phyloP scores from a whole-genome alignment of 208 protist genomes.

The Angomonas ambiguus region DNA sequence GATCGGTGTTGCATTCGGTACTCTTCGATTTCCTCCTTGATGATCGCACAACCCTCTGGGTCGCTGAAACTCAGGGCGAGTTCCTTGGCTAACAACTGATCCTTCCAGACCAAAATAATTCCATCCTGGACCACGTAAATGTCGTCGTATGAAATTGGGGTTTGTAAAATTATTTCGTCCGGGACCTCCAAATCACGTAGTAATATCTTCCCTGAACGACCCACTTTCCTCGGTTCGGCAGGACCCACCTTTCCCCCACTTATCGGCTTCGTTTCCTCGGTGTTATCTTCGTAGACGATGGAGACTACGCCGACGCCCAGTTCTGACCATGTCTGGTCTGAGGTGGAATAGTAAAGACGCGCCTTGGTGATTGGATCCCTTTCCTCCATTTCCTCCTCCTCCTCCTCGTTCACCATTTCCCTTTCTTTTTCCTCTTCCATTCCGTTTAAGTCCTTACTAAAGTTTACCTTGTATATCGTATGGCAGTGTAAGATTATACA shows the following conservation, averaged over 20 bases:
- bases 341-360: constrained; percentile 59
- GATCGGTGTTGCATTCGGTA: constrained; percentile 32
- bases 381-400: constrained; percentile 1
- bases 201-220: constrained; percentile 29
- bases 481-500: too few species aligned
- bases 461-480: too few species aligned
- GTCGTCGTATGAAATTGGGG: constrained; percentile 50
- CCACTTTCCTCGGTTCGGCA: constrained; percentile 11
- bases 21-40: constrained; percentile 34
- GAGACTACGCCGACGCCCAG: constrained; percentile 63
- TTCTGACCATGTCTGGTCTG: constrained; percentile 49
- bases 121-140: constrained; percentile 69
- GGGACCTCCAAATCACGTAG: constrained; percentile 49
- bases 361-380: constrained; percentile 61
- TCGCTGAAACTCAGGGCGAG: constrained; percentile 76
- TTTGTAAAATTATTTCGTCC: constrained; percentile 57
- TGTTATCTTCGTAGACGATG: not conserved
- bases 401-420: not conserved
- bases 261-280: constrained; percentile 1
- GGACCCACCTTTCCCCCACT: constrained; percentile 19
- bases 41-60: constrained; percentile 52
- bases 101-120: constrained; percentile 67
- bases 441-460: too few species aligned
- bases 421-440: constrained; percentile 3
- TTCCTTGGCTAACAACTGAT: constrained; percentile 48